Percentiles rank a stretch among this genome's conserved stretches.
phyloP scores from a whole-genome alignment of 805 yeast species.

The Millerozyma acaciae region DNA sequence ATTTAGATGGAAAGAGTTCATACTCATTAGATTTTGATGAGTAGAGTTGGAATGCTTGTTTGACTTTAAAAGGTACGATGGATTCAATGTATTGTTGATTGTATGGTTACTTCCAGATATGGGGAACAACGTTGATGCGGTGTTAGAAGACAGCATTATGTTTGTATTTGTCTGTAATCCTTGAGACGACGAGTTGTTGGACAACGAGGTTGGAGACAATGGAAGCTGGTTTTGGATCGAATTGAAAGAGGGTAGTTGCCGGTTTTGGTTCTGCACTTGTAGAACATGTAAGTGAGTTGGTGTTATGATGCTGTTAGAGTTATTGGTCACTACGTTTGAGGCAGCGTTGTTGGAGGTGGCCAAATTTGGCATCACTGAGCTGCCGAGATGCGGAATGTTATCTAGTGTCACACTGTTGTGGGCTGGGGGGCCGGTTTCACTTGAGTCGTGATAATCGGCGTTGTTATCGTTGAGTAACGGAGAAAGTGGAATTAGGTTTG shows the following conservation, averaged over 20 bases:
- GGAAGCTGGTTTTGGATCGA: conserved; percentile 33
- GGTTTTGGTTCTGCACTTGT: conserved; percentile 25
- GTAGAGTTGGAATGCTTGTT: conserved; percentile 5
- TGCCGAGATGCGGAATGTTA: conserved; percentile 10
- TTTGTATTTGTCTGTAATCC: too few relatives aligned
- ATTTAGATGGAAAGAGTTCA: conserved; percentile 7
- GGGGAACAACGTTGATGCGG: conserved; percentile 11
- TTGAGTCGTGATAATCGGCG: conserved; percentile 14
- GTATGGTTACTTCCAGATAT: conserved; percentile 11
- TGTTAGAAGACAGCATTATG: too few relatives aligned
- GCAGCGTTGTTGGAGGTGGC: neutral
- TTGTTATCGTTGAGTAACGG: conserved; percentile 27
- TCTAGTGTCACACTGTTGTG: conserved; percentile 6
- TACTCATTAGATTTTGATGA: too few relatives aligned
- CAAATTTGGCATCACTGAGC: conserved; percentile 1
- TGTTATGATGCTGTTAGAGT: conserved; percentile 9
- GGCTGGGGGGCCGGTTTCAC: neutral
- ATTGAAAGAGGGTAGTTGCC: conserved; percentile 34
- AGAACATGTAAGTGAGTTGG: conserved; percentile 17
- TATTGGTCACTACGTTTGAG: neutral
- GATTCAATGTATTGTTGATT: conserved; percentile 20
- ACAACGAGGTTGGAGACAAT: conserved; percentile 17
- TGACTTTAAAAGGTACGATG: conserved; percentile 22
- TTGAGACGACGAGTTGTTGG: conserved; percentile 7
- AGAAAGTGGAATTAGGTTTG: conserved; percentile 27